Evolutionary conservation across 441 rosid species (phyloP), one percentile per base, ranked within the genome.

Genomic region (Populus hybrid): DNA sequence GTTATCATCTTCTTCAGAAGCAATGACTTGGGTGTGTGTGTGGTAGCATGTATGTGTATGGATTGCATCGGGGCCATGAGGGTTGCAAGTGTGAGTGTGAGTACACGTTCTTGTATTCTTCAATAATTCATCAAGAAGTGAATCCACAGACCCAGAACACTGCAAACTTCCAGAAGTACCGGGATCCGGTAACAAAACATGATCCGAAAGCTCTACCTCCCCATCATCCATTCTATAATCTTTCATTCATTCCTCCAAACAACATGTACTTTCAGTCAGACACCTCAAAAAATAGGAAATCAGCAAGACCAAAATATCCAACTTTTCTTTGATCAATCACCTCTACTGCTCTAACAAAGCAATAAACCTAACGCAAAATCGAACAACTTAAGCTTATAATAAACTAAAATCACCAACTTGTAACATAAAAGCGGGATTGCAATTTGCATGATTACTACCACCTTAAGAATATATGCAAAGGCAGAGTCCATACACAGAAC

Each of bases 41-140:
- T n/a, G n/a, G n/a, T n/a, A n/a, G n/a, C 95, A 91, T 53, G 91
- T 90, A 79, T 93, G 95, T 0, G 93, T 81, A 77, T 91, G 95
- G 11, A 77, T 81, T 2, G 87, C 84, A 64, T 80, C 90, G 23
- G 90, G 88, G 36, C 87, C 91, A 11, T 88, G 88, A 11, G 86
- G 90, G 71, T 84, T 89, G 84, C 92, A 89, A 67, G 90, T 83
- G 85, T 89, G 92, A 35, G 89, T 87, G 82, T 89, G 90, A 56
- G 88, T 84, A 56, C 92, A 87, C 4, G 90, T 84, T 79, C 76
- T 84, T 11, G 84, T 72, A 74, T 76, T 84, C 80, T 79, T 87
- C 77, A 72, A 45, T 23, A 82, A 65, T 50, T 87, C 86, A 31
- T 84, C 91, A 6, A 87, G 79, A 71, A 77, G 78, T 16, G 80